These are phyloP conservation scores for Quercus variabilis DNA, from an alignment of 306 rosid species.

Conservation along the genomic window DNA sequence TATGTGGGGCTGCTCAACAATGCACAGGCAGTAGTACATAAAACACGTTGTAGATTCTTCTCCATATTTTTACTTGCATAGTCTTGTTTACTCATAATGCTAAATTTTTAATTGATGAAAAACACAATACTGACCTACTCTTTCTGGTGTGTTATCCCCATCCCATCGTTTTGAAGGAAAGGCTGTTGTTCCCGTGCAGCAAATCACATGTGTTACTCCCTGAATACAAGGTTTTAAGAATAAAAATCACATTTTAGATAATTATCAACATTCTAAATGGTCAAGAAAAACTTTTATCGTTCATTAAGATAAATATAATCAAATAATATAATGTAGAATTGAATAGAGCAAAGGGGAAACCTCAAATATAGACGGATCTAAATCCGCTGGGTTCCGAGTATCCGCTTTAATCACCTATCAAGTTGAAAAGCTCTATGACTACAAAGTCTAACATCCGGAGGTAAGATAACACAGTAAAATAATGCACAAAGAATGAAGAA, in stretches of 20 bases:
- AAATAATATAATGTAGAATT: background rate
- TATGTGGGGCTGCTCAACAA: background rate
- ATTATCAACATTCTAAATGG: background rate
- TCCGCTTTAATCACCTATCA: constrained; percentile 76
- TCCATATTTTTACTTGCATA: constrained; percentile 19
- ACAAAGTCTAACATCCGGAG: background rate
- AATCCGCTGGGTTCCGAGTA: constrained; percentile 64
- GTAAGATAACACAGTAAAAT: background rate
- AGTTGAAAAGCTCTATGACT: constrained; percentile 28
- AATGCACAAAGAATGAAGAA: background rate
- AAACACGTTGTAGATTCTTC: constrained; percentile 4
- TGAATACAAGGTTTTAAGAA: constrained; percentile 30
- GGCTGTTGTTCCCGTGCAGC: constrained; percentile 96
- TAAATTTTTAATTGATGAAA: background rate
- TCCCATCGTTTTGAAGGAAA: constrained; percentile 95
- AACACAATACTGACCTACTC: constrained; percentile 64
- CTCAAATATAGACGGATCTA: constrained; percentile 83
- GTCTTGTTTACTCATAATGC: constrained; percentile 10
- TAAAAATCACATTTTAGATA: background rate
- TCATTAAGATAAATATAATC: background rate
- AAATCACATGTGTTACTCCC: constrained; percentile 97
- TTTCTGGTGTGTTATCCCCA: constrained; percentile 85
- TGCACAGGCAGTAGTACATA: background rate
- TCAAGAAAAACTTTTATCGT: background rate
- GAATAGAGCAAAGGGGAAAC: constrained; percentile 29